These are phyloP conservation scores for Stachybotrys elegans DNA, from an alignment of 2,329 filamentous ascomycete genomes.

Conservation along the genomic window DNA sequence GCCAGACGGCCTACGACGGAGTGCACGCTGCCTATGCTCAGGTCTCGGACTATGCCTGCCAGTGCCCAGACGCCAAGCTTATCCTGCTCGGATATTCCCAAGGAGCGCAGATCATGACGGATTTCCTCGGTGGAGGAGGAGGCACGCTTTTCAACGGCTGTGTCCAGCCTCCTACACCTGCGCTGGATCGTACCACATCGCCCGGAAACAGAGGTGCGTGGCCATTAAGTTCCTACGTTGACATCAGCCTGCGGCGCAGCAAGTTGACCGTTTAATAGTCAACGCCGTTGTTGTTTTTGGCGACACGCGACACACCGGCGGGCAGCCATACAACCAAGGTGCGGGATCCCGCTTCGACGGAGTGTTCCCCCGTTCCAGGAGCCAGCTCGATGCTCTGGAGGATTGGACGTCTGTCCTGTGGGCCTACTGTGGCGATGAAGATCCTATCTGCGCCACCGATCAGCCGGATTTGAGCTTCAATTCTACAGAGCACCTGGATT, in stretches of 20 bases:
- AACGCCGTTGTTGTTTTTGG: slow-evolving; percentile 28
- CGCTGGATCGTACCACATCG: slow-evolving; percentile 18
- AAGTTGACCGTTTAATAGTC: too few species aligned
- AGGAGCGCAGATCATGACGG: slow-evolving; percentile 32
- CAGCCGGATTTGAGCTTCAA: too few species aligned
- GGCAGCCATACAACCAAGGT: slow-evolving; percentile 28
- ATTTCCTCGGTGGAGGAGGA: slow-evolving; percentile 29
- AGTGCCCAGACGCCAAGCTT: slow-evolving; percentile 33
- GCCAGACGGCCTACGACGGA: slow-evolving; percentile 29
- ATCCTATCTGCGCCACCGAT: slow-evolving; percentile 32
- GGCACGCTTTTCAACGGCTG: slow-evolving; percentile 28
- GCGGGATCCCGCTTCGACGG: slow-evolving; percentile 18
- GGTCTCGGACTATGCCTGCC: slow-evolving; percentile 32
- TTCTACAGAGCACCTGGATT: slow-evolving; percentile 12
- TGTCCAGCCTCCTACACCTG: slow-evolving; percentile 15
- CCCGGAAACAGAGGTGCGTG: slow-evolving; percentile 29
- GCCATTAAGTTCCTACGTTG: too few species aligned
- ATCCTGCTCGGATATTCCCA: slow-evolving; percentile 37
- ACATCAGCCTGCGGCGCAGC: too few species aligned
- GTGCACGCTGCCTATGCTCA: slow-evolving; percentile 26
- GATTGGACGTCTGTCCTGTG: slow-evolving; percentile 20
- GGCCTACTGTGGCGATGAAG: slow-evolving; percentile 29
- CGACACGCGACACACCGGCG: slow-evolving; percentile 26
- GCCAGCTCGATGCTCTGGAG: slow-evolving; percentile 20
- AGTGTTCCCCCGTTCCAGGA: slow-evolving; percentile 23